Conservation (phyloP, 1,284 basidiomycete species). For the Melampsora americana region DNA sequence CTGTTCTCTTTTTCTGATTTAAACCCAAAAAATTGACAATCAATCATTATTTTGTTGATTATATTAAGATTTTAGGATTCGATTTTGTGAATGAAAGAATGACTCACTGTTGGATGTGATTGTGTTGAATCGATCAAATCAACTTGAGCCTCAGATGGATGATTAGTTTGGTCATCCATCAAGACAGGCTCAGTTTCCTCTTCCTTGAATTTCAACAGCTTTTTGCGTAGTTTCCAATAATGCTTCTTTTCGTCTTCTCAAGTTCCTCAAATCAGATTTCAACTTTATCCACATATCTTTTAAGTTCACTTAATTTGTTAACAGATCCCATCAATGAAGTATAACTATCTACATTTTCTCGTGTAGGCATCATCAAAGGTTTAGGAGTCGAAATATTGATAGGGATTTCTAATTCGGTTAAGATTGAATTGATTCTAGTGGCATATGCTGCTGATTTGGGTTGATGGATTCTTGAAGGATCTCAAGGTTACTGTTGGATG, state of each 20-base stretch:
- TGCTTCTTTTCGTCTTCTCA: slow-evolving; percentile 26
- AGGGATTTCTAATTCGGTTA: slow-evolving; percentile 32
- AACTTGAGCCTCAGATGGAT: too few species aligned
- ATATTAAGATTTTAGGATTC: too few species aligned
- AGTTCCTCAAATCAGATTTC: slow-evolving; percentile 20
- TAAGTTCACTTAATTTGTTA: slow-evolving; percentile 26
- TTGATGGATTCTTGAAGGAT: slow-evolving; percentile 24
- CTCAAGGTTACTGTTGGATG: slow-evolving; percentile 19
- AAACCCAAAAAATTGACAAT: too few species aligned
- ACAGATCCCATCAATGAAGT: slow-evolving; percentile 13
- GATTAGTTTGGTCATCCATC: too few species aligned
- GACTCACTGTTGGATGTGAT: too few species aligned
- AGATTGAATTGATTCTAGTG: slow-evolving; percentile 1
- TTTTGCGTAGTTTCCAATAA: neutral
- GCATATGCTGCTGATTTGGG: slow-evolving; percentile 27
- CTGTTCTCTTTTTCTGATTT: too few species aligned
- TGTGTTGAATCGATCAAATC: too few species aligned
- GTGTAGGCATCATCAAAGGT: slow-evolving; percentile 40
- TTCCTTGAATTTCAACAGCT: too few species aligned
- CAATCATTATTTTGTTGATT: too few species aligned
- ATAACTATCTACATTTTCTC: slow-evolving; percentile 39
- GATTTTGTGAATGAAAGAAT: too few species aligned
- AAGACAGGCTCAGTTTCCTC: too few species aligned
- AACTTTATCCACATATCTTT: slow-evolving; percentile 20
- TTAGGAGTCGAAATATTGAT: slow-evolving; percentile 18